Conservation (phyloP, 2,329 filamentous ascomycete species). For the Emmonsiellopsis sp. region DNA sequence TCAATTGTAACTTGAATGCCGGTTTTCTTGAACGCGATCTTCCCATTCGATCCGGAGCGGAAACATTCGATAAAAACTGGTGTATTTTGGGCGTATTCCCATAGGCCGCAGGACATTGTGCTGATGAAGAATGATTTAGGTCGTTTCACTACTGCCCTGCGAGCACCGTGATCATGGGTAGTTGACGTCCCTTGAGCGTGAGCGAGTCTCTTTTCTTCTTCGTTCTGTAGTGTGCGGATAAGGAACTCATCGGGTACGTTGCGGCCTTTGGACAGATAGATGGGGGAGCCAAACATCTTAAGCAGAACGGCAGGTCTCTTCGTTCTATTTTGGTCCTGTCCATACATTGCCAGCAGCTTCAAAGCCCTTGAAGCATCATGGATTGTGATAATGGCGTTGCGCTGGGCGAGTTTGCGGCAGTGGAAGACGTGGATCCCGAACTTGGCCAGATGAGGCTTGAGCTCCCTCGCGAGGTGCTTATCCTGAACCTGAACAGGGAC, state of each 20-base stretch:
- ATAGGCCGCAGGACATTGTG: slow-evolving; percentile 40
- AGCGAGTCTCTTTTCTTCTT: slow-evolving; percentile 11
- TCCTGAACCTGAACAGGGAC: slow-evolving; percentile 14
- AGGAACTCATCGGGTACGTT: slow-evolving; percentile 12
- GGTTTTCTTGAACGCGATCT: slow-evolving; percentile 35
- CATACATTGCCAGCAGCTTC: slow-evolving; percentile 11
- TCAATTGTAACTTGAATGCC: slow-evolving; percentile 32
- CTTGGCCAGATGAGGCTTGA: slow-evolving; percentile 11
- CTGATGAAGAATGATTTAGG: slow-evolving; percentile 11
- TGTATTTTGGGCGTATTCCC: slow-evolving; percentile 28
- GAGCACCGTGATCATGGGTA: not conserved
- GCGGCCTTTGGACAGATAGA: slow-evolving; percentile 13
- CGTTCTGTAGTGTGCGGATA: slow-evolving; percentile 10
- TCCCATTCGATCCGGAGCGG: slow-evolving; percentile 8
- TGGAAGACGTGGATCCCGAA: slow-evolving; percentile 15
- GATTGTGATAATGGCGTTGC: slow-evolving; percentile 17
- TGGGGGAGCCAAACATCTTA: slow-evolving; percentile 10
- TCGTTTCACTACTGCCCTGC: slow-evolving; percentile 2
- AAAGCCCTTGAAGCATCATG: slow-evolving; percentile 12
- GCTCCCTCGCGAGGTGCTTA: slow-evolving; percentile 14
- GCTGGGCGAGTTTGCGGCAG: slow-evolving; percentile 12
- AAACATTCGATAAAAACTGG: slow-evolving; percentile 35
- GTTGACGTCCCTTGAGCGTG: not conserved
- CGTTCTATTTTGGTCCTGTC: slow-evolving; percentile 7
- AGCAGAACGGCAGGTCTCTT: slow-evolving; percentile 6